Conservation (phyloP, 495 filamentous ascomycete species). For the Penicillium desertorum region DNA sequence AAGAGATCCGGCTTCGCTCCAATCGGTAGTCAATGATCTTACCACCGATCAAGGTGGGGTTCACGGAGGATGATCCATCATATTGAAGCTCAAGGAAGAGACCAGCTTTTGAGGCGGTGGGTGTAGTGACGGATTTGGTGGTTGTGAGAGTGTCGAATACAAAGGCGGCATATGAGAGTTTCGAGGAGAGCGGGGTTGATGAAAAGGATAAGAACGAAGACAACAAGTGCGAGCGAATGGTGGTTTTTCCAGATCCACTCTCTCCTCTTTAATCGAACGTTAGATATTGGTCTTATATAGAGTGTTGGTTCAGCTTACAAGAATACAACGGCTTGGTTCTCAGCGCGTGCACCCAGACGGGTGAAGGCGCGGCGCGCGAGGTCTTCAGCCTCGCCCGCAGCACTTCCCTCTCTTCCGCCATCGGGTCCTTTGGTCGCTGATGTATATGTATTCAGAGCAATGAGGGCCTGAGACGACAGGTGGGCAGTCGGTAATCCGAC, state of each 20-base stretch:
- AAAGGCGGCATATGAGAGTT: constrained; percentile 89
- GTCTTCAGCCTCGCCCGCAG: constrained; percentile 84
- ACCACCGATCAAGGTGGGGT: constrained; percentile 83
- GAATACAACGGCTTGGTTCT: constrained; percentile 91
- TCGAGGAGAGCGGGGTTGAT: constrained; percentile 86
- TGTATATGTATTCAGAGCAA: constrained; percentile 91
- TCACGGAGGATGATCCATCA: constrained; percentile 77
- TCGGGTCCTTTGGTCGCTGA: constrained; percentile 83
- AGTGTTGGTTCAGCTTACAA: constrained; percentile 61
- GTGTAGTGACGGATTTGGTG: constrained; percentile 94
- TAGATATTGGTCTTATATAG: background rate
- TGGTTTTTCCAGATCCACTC: constrained; percentile 94
- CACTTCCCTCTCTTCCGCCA: constrained; percentile 82
- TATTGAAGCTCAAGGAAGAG: constrained; percentile 96
- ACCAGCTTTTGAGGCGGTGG: constrained; percentile 91
- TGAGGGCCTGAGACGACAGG: constrained; percentile 85
- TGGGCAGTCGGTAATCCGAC: constrained; percentile 80
- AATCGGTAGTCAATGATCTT: constrained; percentile 92
- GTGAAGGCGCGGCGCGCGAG: constrained; percentile 81
- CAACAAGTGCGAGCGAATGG: constrained; percentile 82
- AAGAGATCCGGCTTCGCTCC: constrained; percentile 84
- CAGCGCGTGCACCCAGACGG: constrained; percentile 80
- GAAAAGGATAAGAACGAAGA: constrained; percentile 82
- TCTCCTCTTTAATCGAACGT: constrained; percentile 64
- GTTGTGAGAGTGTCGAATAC: constrained; percentile 95